phyloP scores from a whole-genome alignment of 2,329 filamentous ascomycete species.

The Colletotrichum sp. region DNA sequence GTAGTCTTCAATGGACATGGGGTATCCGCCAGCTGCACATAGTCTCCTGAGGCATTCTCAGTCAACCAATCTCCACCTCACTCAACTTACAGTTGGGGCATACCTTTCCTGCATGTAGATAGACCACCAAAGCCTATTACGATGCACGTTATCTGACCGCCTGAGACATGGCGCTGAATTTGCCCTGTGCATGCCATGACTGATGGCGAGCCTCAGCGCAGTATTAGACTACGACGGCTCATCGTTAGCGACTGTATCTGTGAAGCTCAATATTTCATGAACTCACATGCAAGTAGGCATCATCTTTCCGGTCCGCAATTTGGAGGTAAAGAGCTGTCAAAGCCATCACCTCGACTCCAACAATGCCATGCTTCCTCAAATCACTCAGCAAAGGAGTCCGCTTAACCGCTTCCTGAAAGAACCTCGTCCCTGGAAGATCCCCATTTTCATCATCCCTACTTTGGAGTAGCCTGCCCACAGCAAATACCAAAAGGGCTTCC shows the following conservation, averaged over 20 bases:
- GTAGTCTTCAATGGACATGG: conserved; percentile 11
- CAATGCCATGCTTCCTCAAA: background rate
- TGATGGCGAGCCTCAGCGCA: conserved; percentile 4
- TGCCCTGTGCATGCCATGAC: background rate
- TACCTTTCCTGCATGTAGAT: conserved; percentile 21
- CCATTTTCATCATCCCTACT: background rate
- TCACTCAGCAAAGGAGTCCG: background rate
- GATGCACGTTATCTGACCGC: background rate
- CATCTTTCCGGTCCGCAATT: conserved; percentile 8
- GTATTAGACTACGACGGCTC: background rate
- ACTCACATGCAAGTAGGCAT: conserved; percentile 17
- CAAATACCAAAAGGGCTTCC: conserved; percentile 6
- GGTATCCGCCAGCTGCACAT: conserved; percentile 8
- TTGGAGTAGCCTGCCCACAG: background rate
- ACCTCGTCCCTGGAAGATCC: background rate
- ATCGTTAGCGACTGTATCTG: fast-evolving
- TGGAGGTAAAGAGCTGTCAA: conserved; percentile 15
- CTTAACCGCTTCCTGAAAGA: background rate
- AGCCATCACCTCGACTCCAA: conserved; percentile 4
- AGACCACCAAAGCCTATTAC: conserved; percentile 17
- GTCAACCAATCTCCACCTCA: background rate
- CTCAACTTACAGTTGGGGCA: fast-evolving
- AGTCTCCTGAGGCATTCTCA: background rate
- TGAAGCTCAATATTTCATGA: fast-evolving
- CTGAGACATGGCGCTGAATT: background rate